Percentiles rank a stretch among this genome's conserved stretches.
Evolutionary conservation across 495 filamentous ascomycete genomes (phyloP).

Genomic region (Penicillium maclennaniae): DNA sequence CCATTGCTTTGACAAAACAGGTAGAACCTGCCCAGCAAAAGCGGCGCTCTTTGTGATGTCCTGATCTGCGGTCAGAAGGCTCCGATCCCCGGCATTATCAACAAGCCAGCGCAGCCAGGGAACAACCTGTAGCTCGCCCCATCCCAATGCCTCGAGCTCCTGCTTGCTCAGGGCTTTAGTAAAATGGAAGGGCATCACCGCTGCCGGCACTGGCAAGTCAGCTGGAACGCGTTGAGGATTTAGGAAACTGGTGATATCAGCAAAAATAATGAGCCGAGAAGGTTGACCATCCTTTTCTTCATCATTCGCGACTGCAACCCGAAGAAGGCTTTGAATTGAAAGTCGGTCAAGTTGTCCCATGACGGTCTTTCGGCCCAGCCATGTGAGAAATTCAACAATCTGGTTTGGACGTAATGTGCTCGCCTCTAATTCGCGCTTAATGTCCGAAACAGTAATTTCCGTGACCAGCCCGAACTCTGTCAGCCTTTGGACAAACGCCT

Average conservation of each 20-base stretch:
- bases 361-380: slow-evolving; percentile 66
- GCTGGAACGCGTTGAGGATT: slow-evolving; percentile 71
- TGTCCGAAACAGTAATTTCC: slow-evolving; percentile 81
- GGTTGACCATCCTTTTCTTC: slow-evolving; percentile 55
- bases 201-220: slow-evolving; percentile 77
- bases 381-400: slow-evolving; percentile 74
- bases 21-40: slow-evolving; percentile 76
- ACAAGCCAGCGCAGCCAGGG: slow-evolving; percentile 81
- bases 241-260: slow-evolving; percentile 68
- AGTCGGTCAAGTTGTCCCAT: slow-evolving; percentile 62
- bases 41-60: slow-evolving; percentile 65
- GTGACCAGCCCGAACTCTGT: slow-evolving; percentile 75
- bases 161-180: slow-evolving; percentile 57
- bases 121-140: slow-evolving; percentile 74
- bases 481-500: slow-evolving; percentile 70
- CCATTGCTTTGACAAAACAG: slow-evolving; percentile 83
- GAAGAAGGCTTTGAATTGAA: slow-evolving; percentile 62
- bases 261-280: slow-evolving; percentile 68
- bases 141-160: slow-evolving; percentile 74
- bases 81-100: slow-evolving; percentile 51
- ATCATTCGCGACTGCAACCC: slow-evolving; percentile 76
- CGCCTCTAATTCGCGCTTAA: slow-evolving; percentile 70
- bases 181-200: slow-evolving; percentile 76
- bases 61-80: slow-evolving; percentile 43
- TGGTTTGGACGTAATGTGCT: slow-evolving; percentile 73